Evolutionary conservation across 257 asterid genomes (phyloP).

Genomic region (Solanum ossicruentum): DNA sequence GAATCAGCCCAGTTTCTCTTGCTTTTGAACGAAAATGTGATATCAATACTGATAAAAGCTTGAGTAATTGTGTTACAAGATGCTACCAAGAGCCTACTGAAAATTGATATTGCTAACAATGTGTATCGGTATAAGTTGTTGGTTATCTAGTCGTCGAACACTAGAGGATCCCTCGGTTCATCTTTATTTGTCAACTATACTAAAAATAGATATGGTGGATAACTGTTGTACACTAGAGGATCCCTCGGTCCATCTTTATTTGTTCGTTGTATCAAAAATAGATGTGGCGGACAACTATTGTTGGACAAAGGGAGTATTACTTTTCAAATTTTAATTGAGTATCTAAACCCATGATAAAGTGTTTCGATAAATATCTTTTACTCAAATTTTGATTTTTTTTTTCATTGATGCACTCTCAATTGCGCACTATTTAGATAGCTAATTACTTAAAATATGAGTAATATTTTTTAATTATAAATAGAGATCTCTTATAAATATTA

Average conservation of each 20-base stretch:
- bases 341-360: no score
- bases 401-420: neutral
- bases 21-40: neutral
- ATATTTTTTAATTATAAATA: neutral
- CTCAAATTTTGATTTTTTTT: neutral
- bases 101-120: neutral
- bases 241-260: no score
- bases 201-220: no score
- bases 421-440: neutral
- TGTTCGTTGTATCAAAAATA: no score
- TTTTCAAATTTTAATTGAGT: no score
- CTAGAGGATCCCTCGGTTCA: neutral
- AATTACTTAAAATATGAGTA: neutral
- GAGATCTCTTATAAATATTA: neutral
- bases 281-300: no score
- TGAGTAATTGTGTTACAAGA: neutral
- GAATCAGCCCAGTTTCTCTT: neutral
- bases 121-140: neutral
- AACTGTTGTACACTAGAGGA: no score
- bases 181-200: no score
- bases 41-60: neutral
- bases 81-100: neutral
- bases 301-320: no score
- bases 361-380: neutral
- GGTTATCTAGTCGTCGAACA: neutral